Percentiles rank a stretch among this genome's conserved stretches.
Evolutionary conservation across 1,284 basidiomycete species (phyloP).

Genomic region (Ceratobasidium sp.): DNA sequence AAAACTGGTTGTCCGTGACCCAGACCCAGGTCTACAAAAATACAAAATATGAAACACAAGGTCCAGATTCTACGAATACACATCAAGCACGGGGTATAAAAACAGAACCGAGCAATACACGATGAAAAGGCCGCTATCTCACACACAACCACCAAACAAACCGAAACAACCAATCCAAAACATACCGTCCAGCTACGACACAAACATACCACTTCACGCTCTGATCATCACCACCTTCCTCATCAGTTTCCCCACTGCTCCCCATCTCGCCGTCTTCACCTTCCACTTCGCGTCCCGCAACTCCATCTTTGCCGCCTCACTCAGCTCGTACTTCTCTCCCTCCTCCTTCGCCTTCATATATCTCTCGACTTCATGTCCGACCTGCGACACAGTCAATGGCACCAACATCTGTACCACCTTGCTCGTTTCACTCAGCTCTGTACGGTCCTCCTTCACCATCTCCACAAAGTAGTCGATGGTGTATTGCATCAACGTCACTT

Average conservation of each 20-base stretch:
- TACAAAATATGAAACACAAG: too few relatives aligned
- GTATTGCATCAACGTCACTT: constrained; percentile 8
- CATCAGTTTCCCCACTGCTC: constrained; percentile 1
- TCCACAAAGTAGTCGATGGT: constrained; percentile 9
- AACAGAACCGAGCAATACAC: too few relatives aligned
- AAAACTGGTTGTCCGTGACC: too few relatives aligned
- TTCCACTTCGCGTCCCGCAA: constrained; percentile 5
- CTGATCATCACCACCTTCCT: neutral
- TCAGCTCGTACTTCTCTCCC: constrained; percentile 3
- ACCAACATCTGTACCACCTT: constrained; percentile 26
- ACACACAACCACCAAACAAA: too few relatives aligned
- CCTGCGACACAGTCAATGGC: constrained; percentile 30
- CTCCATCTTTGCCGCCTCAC: neutral
- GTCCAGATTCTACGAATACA: too few relatives aligned
- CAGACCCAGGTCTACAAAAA: too few relatives aligned
- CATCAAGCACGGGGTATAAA: too few relatives aligned
- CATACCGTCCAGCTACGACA: constrained; percentile 77
- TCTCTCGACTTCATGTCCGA: neutral
- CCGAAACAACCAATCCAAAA: too few relatives aligned
- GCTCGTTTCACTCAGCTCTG: constrained; percentile 14
- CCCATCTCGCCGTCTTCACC: constrained; percentile 17
- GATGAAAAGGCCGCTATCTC: too few relatives aligned
- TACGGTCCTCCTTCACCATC: neutral
- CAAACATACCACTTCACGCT: constrained; percentile 67
- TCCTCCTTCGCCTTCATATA: constrained; percentile 21